phyloP scores from a whole-genome alignment of 495 filamentous ascomycete species.

The Platismatia glauca region DNA sequence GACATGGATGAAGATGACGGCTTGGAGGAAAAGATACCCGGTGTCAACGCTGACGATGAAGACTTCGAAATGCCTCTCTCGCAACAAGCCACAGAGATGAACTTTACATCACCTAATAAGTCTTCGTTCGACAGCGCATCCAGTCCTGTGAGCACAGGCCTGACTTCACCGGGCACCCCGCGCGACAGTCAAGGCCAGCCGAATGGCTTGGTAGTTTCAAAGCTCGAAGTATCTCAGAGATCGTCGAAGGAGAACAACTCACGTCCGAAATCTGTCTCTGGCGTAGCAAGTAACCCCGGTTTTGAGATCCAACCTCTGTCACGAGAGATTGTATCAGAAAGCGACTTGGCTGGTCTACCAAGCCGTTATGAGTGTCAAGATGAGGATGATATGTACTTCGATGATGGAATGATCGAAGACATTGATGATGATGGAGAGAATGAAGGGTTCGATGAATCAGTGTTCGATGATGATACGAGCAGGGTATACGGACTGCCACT shows the following conservation, averaged over 20 bases:
- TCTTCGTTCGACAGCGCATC: constrained; percentile 34
- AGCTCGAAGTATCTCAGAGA: constrained; percentile 9
- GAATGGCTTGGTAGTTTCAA: constrained; percentile 36
- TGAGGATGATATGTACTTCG: constrained; percentile 78
- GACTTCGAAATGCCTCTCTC: constrained; percentile 26
- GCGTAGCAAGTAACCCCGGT: constrained; percentile 23
- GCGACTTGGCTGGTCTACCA: constrained; percentile 17
- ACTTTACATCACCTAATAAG: constrained; percentile 43
- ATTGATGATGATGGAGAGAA: constrained; percentile 42
- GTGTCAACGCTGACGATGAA: constrained; percentile 55
- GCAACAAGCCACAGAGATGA: constrained; percentile 44
- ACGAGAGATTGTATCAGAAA: constrained; percentile 7
- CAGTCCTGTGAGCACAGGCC: constrained; percentile 36
- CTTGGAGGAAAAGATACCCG: constrained; percentile 68
- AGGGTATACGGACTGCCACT: constrained; percentile 35
- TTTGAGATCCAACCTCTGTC: constrained; percentile 1
- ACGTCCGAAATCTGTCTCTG: constrained; percentile 15
- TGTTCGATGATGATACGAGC: constrained; percentile 60
- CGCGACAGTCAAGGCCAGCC: constrained; percentile 41
- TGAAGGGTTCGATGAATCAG: constrained; percentile 63
- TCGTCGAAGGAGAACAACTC: constrained; percentile 4
- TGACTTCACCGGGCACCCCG: constrained; percentile 40
- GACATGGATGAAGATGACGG: constrained; percentile 61
- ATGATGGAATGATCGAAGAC: constrained; percentile 64
- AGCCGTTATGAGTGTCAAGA: constrained; percentile 35